Base-by-base conservation (phyloP, 2,329 filamentous ascomycete species). In the Arthrinium puccinioides region DNA sequence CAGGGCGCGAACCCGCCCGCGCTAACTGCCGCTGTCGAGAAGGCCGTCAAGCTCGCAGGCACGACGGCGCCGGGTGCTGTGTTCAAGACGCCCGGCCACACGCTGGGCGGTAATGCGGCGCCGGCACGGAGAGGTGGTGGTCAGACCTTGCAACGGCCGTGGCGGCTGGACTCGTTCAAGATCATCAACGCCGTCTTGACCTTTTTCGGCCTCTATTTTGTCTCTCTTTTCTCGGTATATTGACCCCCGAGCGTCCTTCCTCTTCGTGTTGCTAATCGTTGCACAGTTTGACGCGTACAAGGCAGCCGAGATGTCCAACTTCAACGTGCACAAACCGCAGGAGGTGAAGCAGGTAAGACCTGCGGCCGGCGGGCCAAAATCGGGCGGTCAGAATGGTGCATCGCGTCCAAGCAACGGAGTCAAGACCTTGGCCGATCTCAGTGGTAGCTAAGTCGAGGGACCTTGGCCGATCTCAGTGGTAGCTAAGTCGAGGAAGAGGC, bases 1-100 rank as follows among this genome's bases (percentile, higher is more conserved):
- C 74, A 76, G 53, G 92, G 92, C 50, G 88, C 89, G 23, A 85
- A 95, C 64, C 76, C 81, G 2, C 72, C 79, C 9, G 81, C 79
- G 36, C 77, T 98, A 29, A 83, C 80, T 24, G 73, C 79, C 39
- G 86, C 85, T 18, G 81, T 96, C 46, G 80, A 82, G 52, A 84
- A 84, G 56, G 77, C 76, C 4, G 66, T 79, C 36, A 76, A 75
- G 55, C 63, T 81, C 14, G 64, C 62, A 4, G 62, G 62, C 7
- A 56, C 56, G 2, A 53, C 55, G n/a, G 60, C 57, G 2, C 56
- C 65, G 6, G 69, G 66, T 33, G 64, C 69, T 3, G 59, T 60
- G 0, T 82, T 81, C 52, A 64, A 64, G 36, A 70, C 68, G 1
- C 66, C 67, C 0, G 79, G 79, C 2, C 69, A 76, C 30, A 78